These are phyloP conservation scores for Coniochaeta ligniaria DNA, from an alignment of 2,329 filamentous ascomycete species.

Conservation along the genomic window DNA sequence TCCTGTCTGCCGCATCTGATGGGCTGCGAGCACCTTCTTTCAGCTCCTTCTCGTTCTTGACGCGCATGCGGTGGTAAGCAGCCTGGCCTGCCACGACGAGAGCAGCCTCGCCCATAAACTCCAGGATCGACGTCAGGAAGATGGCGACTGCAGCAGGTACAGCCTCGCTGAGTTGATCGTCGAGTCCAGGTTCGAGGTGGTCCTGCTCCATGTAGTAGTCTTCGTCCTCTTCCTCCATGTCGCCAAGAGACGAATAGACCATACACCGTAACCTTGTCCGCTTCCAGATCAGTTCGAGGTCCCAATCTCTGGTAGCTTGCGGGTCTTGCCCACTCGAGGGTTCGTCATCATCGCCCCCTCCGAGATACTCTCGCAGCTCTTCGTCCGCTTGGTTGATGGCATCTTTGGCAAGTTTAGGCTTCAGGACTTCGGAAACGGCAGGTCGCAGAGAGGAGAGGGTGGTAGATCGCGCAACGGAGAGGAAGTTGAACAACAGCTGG, in stretches of 20 bases:
- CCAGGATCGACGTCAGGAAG: slow-evolving; percentile 89
- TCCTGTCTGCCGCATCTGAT: slow-evolving; percentile 50
- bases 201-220: slow-evolving; percentile 81
- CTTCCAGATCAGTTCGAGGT: slow-evolving; percentile 92
- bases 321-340: slow-evolving; percentile 43
- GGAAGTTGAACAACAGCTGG: slow-evolving; percentile 83
- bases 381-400: slow-evolving; percentile 30
- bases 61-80: slow-evolving; percentile 61
- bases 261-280: slow-evolving; percentile 88
- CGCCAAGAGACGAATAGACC: slow-evolving; percentile 94
- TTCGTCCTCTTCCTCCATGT: slow-evolving; percentile 97
- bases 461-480: slow-evolving; percentile 74
- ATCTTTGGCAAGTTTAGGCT: slow-evolving; percentile 77
- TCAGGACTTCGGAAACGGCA: slow-evolving; percentile 80
- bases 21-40: slow-evolving; percentile 40
- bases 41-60: slow-evolving; percentile 52
- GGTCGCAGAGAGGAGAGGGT: slow-evolving; percentile 68
- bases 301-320: slow-evolving; percentile 59
- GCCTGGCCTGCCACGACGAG: slow-evolving; percentile 82
- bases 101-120: slow-evolving; percentile 88
- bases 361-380: slow-evolving; percentile 72
- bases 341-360: slow-evolving; percentile 70
- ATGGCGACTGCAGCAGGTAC: slow-evolving; percentile 91
- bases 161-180: slow-evolving; percentile 55
- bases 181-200: slow-evolving; percentile 52